Percentiles rank a stretch among this genome's conserved stretches.
These are phyloP conservation scores for Calonectria pseudoturangicola DNA, from an alignment of 2,329 filamentous ascomycete species.

Conservation along the genomic window DNA sequence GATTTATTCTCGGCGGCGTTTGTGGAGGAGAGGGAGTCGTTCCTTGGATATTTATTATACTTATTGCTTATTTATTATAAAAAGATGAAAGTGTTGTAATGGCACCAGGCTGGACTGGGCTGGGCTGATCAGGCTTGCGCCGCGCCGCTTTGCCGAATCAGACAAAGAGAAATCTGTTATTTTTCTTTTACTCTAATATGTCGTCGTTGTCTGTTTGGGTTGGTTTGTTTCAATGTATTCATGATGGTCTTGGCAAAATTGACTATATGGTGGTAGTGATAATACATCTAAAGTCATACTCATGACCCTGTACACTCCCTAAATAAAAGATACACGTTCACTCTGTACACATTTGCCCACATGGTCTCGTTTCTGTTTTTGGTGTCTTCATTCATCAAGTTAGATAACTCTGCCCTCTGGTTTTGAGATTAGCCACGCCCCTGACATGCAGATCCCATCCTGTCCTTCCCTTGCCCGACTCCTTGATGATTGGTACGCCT, in stretches of 20 bases:
- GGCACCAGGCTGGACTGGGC: conserved; percentile 43
- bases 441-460: not conserved
- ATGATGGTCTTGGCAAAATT: conserved; percentile 18
- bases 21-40: conserved; percentile 50
- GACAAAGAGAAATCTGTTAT: conserved; percentile 25
- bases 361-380: not conserved
- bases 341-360: not conserved
- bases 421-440: not conserved
- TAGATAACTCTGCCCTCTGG: not conserved
- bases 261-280: conserved; percentile 11
- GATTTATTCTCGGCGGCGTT: conserved; percentile 48
- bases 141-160: conserved; percentile 34
- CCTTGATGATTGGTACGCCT: not conserved
- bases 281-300: conserved; percentile 21
- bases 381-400: not conserved
- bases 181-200: conserved; percentile 37
- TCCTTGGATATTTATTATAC: conserved; percentile 48
- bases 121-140: conserved; percentile 36
- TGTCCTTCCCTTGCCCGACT: not conserved
- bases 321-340: conserved; percentile 10
- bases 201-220: conserved; percentile 17
- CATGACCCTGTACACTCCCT: conserved; percentile 19
- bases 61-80: conserved; percentile 44
- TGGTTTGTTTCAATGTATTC: conserved; percentile 24
- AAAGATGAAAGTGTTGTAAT: conserved; percentile 49